phyloP scores from a whole-genome alignment of 192 early-diverging fungal species.

The Coemansia sp. region DNA sequence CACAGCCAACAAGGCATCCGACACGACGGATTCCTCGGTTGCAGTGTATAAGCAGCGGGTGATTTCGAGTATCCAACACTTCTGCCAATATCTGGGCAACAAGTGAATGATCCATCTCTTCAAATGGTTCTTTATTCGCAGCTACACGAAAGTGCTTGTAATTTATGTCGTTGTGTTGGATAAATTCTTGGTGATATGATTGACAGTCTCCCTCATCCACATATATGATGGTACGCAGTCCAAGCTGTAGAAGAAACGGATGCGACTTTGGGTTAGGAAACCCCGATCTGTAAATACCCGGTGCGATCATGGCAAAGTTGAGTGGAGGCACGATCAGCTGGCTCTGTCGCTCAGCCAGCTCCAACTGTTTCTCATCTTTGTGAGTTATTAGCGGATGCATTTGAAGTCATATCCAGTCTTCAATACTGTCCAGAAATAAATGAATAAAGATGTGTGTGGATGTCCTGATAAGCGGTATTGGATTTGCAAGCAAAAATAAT shows the following conservation, averaged over 20 bases:
- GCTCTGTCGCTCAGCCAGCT: slow-evolving; percentile 30
- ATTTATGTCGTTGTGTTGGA: slow-evolving; percentile 68
- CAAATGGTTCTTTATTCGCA: slow-evolving; percentile 78
- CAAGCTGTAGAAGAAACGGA: slow-evolving; percentile 83
- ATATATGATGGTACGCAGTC: slow-evolving; percentile 86
- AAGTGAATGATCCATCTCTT: slow-evolving; percentile 36
- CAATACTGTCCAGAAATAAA: background rate
- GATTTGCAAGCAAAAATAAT: background rate
- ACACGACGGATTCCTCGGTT: slow-evolving; percentile 93
- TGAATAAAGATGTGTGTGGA: background rate
- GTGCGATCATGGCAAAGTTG: slow-evolving; percentile 93
- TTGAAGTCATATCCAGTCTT: background rate
- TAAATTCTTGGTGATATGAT: slow-evolving; percentile 68
- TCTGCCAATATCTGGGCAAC: slow-evolving; percentile 35
- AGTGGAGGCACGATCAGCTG: slow-evolving; percentile 82
- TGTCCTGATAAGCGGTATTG: background rate
- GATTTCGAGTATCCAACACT: slow-evolving; percentile 47
- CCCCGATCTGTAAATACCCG: slow-evolving; percentile 91
- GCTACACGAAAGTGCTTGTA: slow-evolving; percentile 77
- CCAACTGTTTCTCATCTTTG: slow-evolving; percentile 29
- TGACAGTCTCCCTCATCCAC: slow-evolving; percentile 73
- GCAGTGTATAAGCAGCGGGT: slow-evolving; percentile 84
- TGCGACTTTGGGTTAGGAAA: slow-evolving; percentile 90
- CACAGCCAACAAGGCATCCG: slow-evolving; percentile 90
- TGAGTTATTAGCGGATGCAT: slow-evolving; percentile 6